These are phyloP conservation scores for Colletotrichum agaves DNA, from an alignment of 2,329 filamentous ascomycete species.

Conservation along the genomic window DNA sequence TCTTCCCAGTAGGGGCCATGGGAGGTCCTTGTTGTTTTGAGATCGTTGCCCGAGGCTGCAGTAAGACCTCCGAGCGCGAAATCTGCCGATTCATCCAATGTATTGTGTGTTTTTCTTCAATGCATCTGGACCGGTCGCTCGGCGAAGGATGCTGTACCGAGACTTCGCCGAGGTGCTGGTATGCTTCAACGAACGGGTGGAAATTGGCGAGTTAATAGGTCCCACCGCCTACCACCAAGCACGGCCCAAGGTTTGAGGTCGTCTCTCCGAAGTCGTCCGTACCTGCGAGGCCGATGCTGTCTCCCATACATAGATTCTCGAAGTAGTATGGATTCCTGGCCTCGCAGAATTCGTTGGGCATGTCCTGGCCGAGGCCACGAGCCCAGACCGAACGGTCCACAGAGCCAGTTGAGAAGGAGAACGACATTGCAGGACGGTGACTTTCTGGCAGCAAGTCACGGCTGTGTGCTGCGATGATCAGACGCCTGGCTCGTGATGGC, in stretches of 20 bases:
- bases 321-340: slow-evolving; percentile 57
- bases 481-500: slow-evolving; percentile 50
- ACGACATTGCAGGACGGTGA: slow-evolving; percentile 46
- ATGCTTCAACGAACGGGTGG: slow-evolving; percentile 55
- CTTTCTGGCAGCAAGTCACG: slow-evolving; percentile 52
- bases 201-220: slow-evolving; percentile 57
- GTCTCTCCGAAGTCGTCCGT: slow-evolving; percentile 46
- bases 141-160: slow-evolving; percentile 54
- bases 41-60: slow-evolving; percentile 54
- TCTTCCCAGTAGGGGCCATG: slow-evolving; percentile 59
- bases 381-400: slow-evolving; percentile 54
- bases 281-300: slow-evolving; percentile 53
- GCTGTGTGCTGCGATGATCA: slow-evolving; percentile 53
- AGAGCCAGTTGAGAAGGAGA: slow-evolving; percentile 52
- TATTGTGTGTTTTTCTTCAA: slow-evolving; percentile 52
- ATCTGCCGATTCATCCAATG: slow-evolving; percentile 42
- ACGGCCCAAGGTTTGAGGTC: slow-evolving; percentile 56
- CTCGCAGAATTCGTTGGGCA: slow-evolving; percentile 53
- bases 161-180: slow-evolving; percentile 43
- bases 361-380: slow-evolving; percentile 49
- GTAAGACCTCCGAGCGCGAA: slow-evolving; percentile 50
- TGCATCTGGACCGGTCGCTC: slow-evolving; percentile 51
- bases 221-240: slow-evolving; percentile 49
- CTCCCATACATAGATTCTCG: slow-evolving; percentile 55
- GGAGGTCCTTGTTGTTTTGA: slow-evolving; percentile 55